These are phyloP conservation scores for Purpureocillium lavendulum DNA, from an alignment of 2,329 filamentous ascomycete species.

Conservation along the genomic window DNA sequence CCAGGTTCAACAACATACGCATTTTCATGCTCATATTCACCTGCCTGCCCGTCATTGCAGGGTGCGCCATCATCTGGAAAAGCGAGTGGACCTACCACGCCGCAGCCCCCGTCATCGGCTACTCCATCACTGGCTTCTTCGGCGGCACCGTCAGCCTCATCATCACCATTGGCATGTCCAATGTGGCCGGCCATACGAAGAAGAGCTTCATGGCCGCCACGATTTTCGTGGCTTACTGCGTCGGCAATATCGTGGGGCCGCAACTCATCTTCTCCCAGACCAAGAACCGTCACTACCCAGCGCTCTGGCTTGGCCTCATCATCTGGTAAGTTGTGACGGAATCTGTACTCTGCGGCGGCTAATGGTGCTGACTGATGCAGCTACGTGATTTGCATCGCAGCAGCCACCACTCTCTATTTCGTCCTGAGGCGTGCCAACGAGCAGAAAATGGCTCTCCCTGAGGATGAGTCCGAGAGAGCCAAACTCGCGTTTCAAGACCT, in stretches of 20 bases:
- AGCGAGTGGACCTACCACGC: conserved; percentile 55
- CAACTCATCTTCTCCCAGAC: conserved; percentile 62
- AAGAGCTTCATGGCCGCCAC: conserved; percentile 69
- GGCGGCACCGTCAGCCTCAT: conserved; percentile 57
- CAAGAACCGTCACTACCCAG: conserved; percentile 58
- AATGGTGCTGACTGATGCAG: conserved; percentile 21
- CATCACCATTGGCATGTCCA: conserved; percentile 48
- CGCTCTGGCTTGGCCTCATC: conserved; percentile 62
- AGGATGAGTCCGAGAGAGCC: conserved; percentile 53
- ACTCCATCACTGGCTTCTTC: conserved; percentile 66
- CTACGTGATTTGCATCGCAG: conserved; percentile 59
- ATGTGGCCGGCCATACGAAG: conserved; percentile 69
- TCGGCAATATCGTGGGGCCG: conserved; percentile 69
- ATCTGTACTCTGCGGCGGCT: too few species aligned
- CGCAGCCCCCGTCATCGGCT: conserved; percentile 59
- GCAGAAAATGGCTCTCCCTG: conserved; percentile 33
- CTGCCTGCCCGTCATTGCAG: conserved; percentile 66
- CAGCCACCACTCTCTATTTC: conserved; percentile 47
- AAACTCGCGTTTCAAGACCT: conserved; percentile 59
- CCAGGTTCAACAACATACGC: conserved; percentile 52
- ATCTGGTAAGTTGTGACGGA: conserved; percentile 42
- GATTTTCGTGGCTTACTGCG: conserved; percentile 68
- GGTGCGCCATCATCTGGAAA: conserved; percentile 69
- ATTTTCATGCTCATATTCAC: conserved; percentile 56
- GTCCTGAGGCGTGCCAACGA: conserved; percentile 53